phyloP scores from a whole-genome alignment of 139 green algal genomes.

The Tetradesmus obliquus region DNA sequence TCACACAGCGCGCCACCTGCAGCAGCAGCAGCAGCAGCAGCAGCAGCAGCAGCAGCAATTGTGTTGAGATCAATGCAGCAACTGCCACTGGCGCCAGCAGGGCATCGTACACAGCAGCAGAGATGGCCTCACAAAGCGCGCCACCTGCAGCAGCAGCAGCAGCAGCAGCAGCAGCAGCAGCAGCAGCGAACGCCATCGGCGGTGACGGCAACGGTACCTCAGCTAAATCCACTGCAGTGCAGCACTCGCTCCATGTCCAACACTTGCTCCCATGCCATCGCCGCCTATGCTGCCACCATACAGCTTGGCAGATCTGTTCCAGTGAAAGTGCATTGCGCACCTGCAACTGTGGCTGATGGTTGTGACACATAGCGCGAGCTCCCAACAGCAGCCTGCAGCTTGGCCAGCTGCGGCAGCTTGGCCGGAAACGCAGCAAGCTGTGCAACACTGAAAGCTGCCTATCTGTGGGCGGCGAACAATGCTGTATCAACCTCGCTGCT shows the following conservation, averaged over 20 bases:
- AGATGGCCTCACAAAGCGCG: conserved; percentile 52
- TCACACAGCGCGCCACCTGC: conserved; percentile 47
- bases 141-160: not conserved
- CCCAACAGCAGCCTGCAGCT: too few species aligned
- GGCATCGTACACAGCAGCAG: conserved; percentile 68
- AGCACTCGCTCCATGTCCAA: too few species aligned
- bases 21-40: not conserved
- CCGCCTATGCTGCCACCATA: too few species aligned
- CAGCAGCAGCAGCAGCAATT: not conserved
- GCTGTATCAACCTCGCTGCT: too few species aligned
- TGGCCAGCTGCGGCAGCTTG: too few species aligned
- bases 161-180: not conserved
- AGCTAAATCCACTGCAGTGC: not conserved
- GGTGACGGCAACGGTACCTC: too few species aligned
- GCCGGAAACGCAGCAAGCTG: too few species aligned
- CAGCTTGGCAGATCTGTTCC: too few species aligned
- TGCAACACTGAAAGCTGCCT: too few species aligned
- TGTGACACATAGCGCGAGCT: too few species aligned
- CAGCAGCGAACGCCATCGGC: not conserved
- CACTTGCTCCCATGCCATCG: too few species aligned
- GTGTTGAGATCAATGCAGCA: not conserved
- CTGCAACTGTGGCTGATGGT: not conserved
- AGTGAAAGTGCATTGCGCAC: not conserved
- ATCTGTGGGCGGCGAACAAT: too few species aligned
- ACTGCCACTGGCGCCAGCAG: conserved; percentile 63